Conservation (phyloP, 208 protist genomes). For the Leishmania amazonensis region DNA sequence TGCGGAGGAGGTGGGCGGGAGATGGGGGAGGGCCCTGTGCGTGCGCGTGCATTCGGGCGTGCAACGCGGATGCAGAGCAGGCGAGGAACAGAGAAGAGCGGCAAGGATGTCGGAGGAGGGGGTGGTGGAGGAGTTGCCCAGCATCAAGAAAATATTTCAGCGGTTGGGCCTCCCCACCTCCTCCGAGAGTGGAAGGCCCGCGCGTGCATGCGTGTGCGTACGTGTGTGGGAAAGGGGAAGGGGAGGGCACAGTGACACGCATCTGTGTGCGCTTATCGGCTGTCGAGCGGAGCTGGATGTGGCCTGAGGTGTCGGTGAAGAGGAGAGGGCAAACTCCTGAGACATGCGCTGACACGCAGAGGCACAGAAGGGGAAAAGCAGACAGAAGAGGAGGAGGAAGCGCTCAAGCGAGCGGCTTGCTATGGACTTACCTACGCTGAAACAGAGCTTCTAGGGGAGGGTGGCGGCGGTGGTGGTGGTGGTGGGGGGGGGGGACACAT, state of each 20-base stretch:
- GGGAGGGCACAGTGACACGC: neutral
- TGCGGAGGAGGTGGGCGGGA: neutral
- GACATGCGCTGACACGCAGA: neutral
- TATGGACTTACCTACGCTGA: neutral
- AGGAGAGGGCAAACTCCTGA: neutral
- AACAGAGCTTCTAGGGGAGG: neutral
- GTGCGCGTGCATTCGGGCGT: neutral
- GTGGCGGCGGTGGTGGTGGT: neutral
- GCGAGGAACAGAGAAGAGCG: neutral
- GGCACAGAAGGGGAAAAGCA: slow-evolving; percentile 17
- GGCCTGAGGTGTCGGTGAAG: neutral
- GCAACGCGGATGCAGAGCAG: neutral
- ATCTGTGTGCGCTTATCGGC: neutral
- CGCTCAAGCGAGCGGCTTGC: neutral
- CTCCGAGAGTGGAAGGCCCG: no score
- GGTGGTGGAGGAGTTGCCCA: neutral
- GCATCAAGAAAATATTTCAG: neutral
- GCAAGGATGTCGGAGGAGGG: neutral
- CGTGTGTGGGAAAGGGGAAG: neutral
- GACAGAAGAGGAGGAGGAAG: neutral
- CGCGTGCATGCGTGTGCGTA: no score
- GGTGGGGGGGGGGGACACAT: neutral
- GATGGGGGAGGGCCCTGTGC: neutral
- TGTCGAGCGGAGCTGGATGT: neutral
- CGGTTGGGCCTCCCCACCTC: no score